Evolutionary conservation across 1,139 yeast species (phyloP), one percentile per base, ranked within the genome.

Genomic region (Suhomyces terraborum): DNA sequence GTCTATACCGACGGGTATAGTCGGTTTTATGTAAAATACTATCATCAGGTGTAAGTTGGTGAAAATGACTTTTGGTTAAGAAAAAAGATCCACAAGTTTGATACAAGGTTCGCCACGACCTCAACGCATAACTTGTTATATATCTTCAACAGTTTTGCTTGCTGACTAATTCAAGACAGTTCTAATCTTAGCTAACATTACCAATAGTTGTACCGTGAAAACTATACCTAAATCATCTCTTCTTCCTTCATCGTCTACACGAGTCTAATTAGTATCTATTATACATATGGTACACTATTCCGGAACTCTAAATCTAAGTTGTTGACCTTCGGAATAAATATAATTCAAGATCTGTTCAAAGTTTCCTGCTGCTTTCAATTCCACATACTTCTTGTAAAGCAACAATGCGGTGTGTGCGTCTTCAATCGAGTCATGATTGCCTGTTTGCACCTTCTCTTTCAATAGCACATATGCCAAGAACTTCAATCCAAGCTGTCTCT

Each of bases 361-460:
- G 21, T 69, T 73, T 0, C 87, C 93, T 0, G 65, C 61, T 3
- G 69, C 72, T 42, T 69, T 67, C 49, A 91, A 69, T 51, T 82
- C 82, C 53, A 78, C 64, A 55, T 87, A 91, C 56, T 80, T 82
- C 50, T 80, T 79, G 65, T 87, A 94, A 32, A 94, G 67, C 38
- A 79, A 64, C 51, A 94, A 73, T 0, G 99, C 98, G 9, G 94
- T 84, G 42, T 76, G 69, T 0, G 99, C 98, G 67, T 94, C 99
- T 58, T 94, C 98, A 34, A 93, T 88, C 1, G 98, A 91, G 59
- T 94, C 98, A 61, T 94, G 99, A 58, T 91, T 91, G 1, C 95
- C 96, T 2, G 81, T 82, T 61, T 94, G 98, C 16, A 94, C 96
- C 37, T 81, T 77, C 47, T 81, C 83, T 30, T 77, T 78, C 42